phyloP scores from a whole-genome alignment of 768 basidiomycete species.

The Tylopilus intermedius region DNA sequence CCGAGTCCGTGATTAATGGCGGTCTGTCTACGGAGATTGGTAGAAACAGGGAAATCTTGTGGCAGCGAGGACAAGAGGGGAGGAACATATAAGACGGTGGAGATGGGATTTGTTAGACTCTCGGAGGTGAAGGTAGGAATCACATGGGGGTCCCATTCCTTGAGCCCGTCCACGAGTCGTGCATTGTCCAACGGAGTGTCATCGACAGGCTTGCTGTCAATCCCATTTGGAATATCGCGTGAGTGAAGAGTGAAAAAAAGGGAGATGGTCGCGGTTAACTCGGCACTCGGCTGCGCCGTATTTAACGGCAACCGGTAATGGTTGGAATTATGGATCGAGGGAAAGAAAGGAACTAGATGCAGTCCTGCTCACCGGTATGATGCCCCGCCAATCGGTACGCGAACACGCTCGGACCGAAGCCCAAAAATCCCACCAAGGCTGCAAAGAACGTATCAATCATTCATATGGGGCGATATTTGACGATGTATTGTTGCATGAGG shows the following conservation, averaged over 20 bases:
- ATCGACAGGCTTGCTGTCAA: not conserved
- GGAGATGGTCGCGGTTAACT: not conserved
- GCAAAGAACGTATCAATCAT: conserved; percentile 3
- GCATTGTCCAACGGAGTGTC: not conserved
- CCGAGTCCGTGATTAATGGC: conserved; percentile 58
- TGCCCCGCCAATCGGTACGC: not conserved
- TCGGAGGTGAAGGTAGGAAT: conserved; percentile 47
- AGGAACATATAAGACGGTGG: conserved; percentile 73
- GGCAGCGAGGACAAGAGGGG: conserved; percentile 80
- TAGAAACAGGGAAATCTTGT: conserved; percentile 29
- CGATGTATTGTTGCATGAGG: not conserved
- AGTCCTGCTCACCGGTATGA: conserved; percentile 2
- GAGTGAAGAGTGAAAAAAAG: not conserved
- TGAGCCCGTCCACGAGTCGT: not conserved
- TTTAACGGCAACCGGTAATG: conserved; percentile 3
- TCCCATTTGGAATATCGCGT: conserved; percentile 15
- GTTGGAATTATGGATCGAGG: not conserved
- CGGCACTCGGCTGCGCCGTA: not conserved
- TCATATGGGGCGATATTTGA: not conserved
- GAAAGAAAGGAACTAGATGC: not conserved
- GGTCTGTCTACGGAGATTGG: conserved; percentile 29
- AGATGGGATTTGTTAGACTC: conserved; percentile 32
- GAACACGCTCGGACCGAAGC: not conserved
- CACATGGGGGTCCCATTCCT: conserved; percentile 47
- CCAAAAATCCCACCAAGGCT: not conserved